Evolutionary conservation across 371 early-diverging fungal species (phyloP), one percentile per base, ranked within the genome.

Genomic region (Choanephora cucurbitarum): DNA sequence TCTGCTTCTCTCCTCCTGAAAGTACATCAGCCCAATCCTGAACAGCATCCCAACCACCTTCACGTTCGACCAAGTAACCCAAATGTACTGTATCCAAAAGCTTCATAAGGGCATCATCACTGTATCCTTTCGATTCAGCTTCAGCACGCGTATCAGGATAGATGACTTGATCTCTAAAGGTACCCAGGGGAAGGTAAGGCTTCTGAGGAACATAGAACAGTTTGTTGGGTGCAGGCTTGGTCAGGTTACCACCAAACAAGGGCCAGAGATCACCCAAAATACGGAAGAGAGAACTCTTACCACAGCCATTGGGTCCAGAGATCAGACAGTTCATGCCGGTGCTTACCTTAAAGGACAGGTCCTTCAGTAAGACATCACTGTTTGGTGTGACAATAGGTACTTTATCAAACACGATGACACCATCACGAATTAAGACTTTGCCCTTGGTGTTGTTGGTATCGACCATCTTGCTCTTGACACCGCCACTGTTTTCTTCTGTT

Each of bases 171-270:
- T 96, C 95, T 55, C 97, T 85, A 64, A 97, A 82, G 1, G 92
- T 93, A 14, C 97, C 96, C 41, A 92, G 61, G 21, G 93, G 87
- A 64, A 97, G 81, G 64, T 96, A 97, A 7, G 97, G 96, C 56
- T 93, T 87, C 70, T 96, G 96, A 22, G 97, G 96, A 14, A 97
- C 90, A 71, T 95, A 97, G 61, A 97, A 95, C 44, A 97, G 80
- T 58, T 91, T 81, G 61, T 77, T 75, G 28, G 86, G 75, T 57
- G 83, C 78, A 31, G 95, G 95, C 62, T 93, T 92, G 10, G 84
- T 84, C 55, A 96, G 82, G 2, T 77, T 86, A 31, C 96, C 95
- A 75, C 77, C 90, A 61, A 89, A 91, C 49, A 91, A 67, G 2
- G 91, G 91, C 93, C 93, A 93, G 58, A 97, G 75, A 17, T 93